These are phyloP conservation scores for Zopfia rhizophila DNA, from an alignment of 2,329 filamentous ascomycete species.

Conservation along the genomic window DNA sequence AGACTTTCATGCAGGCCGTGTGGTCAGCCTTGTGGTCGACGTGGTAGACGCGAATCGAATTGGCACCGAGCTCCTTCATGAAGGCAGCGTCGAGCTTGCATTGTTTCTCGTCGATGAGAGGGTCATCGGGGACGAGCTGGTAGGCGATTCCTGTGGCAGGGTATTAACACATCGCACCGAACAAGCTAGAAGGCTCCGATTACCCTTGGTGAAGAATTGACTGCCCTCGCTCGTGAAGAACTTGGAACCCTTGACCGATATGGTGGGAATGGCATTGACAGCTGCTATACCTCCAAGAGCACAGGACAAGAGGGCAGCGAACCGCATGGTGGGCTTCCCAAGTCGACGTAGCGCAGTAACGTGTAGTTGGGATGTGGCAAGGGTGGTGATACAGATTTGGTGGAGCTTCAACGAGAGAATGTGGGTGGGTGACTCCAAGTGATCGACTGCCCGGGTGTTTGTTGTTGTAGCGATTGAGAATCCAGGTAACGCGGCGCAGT, in stretches of 20 bases:
- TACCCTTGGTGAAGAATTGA: slow-evolving; percentile 88
- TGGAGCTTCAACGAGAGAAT: no score
- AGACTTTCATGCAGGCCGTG: slow-evolving; percentile 80
- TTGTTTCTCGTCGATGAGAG: slow-evolving; percentile 78
- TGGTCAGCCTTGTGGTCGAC: slow-evolving; percentile 79
- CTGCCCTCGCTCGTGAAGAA: slow-evolving; percentile 84
- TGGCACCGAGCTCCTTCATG: slow-evolving; percentile 84
- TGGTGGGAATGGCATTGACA: slow-evolving; percentile 63
- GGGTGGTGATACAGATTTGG: no score
- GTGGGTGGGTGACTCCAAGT: no score
- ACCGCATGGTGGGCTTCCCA: slow-evolving; percentile 32
- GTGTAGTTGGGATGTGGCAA: no score
- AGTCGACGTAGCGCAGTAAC: no score
- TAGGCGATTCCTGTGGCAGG: slow-evolving; percentile 75
- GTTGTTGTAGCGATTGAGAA: no score
- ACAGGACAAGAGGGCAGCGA: slow-evolving; percentile 26
- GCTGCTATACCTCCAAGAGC: slow-evolving; percentile 40
- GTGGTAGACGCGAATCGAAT: slow-evolving; percentile 89
- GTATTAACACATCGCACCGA: not conserved
- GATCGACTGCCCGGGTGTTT: no score
- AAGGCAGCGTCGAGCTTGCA: slow-evolving; percentile 78
- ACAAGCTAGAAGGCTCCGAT: not conserved
- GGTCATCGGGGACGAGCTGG: slow-evolving; percentile 73
- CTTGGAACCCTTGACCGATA: slow-evolving; percentile 77
- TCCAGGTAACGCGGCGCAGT: no score